phyloP scores from a whole-genome alignment of 2,329 filamentous ascomycete species.

The Colletotrichum higginsianum region DNA sequence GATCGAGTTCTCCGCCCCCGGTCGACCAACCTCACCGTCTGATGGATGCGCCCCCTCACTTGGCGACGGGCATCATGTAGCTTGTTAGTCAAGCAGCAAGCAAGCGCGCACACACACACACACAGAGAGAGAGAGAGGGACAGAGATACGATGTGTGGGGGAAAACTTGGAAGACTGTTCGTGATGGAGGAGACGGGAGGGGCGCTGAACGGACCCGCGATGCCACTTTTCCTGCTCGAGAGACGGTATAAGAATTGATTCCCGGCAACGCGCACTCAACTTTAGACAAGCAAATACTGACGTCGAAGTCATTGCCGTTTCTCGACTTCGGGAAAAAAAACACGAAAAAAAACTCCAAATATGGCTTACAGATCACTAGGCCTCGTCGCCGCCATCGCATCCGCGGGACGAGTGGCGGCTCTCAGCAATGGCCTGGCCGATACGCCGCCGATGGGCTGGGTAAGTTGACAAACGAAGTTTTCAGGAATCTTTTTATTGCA shows the following conservation, averaged over 20 bases:
- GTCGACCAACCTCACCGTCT: conserved; percentile 17
- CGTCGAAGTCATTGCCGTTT: not conserved
- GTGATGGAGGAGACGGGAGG: conserved; percentile 8
- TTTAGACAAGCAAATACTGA: not conserved
- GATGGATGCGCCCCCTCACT: conserved; percentile 33
- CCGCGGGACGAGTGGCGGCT: conserved; percentile 36
- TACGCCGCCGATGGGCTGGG: conserved; percentile 45
- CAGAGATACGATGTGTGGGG: not conserved
- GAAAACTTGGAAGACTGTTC: not conserved
- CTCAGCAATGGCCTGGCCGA: conserved; percentile 43
- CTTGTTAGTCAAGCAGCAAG: conserved; percentile 8
- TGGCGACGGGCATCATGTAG: conserved; percentile 28
- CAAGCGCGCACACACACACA: not conserved
- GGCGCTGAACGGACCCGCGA: conserved; percentile 16
- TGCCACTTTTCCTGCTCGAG: conserved; percentile 14
- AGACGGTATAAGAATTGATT: conserved; percentile 28
- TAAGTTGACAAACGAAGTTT: conserved; percentile 1
- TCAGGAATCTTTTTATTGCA: no score
- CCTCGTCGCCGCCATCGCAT: conserved; percentile 27
- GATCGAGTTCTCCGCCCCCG: conserved; percentile 28
- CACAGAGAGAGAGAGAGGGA: no score
- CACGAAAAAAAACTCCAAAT: not conserved
- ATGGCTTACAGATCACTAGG: conserved; percentile 32
- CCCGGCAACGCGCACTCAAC: not conserved
- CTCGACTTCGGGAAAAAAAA: not conserved